phyloP scores from a whole-genome alignment of 257 asterid genomes.

The Striga asiatica region DNA sequence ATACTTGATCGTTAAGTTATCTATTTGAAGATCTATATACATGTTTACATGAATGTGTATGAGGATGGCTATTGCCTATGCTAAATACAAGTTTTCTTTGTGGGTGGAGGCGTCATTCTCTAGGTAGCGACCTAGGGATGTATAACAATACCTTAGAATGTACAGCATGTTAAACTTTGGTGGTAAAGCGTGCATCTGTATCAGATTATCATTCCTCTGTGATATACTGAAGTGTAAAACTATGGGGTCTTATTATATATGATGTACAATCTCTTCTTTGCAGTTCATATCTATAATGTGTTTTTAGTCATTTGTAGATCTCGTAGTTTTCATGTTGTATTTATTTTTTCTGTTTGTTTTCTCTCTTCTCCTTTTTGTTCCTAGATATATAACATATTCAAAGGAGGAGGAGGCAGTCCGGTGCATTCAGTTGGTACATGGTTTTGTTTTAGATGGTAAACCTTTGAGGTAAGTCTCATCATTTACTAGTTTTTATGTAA shows the following conservation, averaged over 20 bases:
- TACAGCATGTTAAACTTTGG: conserved; percentile 1
- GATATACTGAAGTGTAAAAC: background rate
- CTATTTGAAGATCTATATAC: conserved; percentile 3
- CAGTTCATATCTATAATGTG: background rate
- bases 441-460: conserved; percentile 71
- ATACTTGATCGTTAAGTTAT: background rate
- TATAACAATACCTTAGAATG: background rate
- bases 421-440: conserved; percentile 90
- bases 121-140: background rate
- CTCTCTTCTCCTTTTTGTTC: background rate
- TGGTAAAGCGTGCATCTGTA: background rate
- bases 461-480: conserved; percentile 48
- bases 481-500: background rate
- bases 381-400: conserved; percentile 81
- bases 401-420: conserved; percentile 95
- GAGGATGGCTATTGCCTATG: conserved; percentile 1
- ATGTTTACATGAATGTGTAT: background rate
- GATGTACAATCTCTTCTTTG: background rate
- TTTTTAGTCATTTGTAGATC: background rate
- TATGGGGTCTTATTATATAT: background rate
- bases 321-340: background rate
- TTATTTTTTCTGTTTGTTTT: conserved; percentile 1
- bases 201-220: background rate
- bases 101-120: background rate
- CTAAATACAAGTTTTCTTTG: background rate